Evolutionary conservation across 495 filamentous ascomycete species (phyloP).

Genomic region (Trichoderma parareesei): DNA sequence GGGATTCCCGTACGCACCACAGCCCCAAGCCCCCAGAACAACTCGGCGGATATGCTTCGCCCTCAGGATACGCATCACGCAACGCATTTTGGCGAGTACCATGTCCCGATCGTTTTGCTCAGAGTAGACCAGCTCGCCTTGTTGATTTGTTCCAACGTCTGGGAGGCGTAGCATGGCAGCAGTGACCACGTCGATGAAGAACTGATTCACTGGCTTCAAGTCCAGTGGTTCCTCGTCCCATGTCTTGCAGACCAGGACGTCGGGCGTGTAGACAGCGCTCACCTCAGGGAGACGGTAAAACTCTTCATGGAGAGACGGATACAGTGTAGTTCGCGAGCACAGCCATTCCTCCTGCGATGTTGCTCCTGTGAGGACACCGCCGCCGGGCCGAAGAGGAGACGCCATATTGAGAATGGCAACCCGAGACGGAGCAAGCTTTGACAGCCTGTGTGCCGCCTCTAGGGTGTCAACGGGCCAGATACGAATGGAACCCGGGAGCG

Average conservation of each 20-base stretch:
- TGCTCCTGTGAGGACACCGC: constrained; percentile 50
- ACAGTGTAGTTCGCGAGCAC: constrained; percentile 56
- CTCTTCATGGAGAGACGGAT: constrained; percentile 39
- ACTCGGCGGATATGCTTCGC: constrained; percentile 42
- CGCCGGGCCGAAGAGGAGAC: constrained; percentile 45
- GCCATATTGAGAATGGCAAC: constrained; percentile 56
- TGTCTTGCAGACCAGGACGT: constrained; percentile 28
- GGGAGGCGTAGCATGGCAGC: constrained; percentile 48
- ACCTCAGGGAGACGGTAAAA: constrained; percentile 50
- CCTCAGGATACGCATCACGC: constrained; percentile 49
- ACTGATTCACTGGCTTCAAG: constrained; percentile 13
- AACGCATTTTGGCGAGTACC: constrained; percentile 51
- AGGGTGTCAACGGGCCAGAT: constrained; percentile 33
- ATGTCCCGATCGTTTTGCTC: constrained; percentile 35
- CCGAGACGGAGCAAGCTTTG: constrained; percentile 17
- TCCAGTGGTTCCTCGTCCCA: constrained; percentile 12
- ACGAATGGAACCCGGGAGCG: constrained; percentile 30
- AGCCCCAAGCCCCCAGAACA: constrained; percentile 61
- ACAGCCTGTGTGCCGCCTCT: constrained; percentile 30
- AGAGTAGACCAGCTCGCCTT: constrained; percentile 23
- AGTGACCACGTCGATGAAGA: constrained; percentile 50
- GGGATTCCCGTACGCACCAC: constrained; percentile 60
- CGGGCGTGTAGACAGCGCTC: constrained; percentile 49
- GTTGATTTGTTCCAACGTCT: constrained; percentile 24
- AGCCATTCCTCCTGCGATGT: constrained; percentile 59